phyloP scores from a whole-genome alignment of 176 grass and related monocot species.

The Oryza meridionalis region DNA sequence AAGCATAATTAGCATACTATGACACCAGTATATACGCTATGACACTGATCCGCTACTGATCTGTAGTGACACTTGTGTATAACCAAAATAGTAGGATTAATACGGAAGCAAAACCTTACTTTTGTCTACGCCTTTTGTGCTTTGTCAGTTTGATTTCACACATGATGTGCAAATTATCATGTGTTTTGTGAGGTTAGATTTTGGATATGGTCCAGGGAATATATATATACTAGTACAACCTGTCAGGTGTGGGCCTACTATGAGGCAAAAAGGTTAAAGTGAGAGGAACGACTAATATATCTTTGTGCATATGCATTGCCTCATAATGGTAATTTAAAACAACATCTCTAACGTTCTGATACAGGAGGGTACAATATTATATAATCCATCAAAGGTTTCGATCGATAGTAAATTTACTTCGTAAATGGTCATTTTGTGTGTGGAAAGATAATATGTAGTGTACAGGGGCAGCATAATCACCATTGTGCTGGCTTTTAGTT shows the following conservation, averaged over 20 bases:
- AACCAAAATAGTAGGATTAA: conserved; percentile 48
- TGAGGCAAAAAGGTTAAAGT: conserved; percentile 20
- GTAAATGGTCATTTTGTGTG: not conserved
- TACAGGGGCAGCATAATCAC: not conserved
- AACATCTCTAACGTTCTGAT: not conserved
- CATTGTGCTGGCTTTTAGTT: not conserved
- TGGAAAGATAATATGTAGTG: not conserved
- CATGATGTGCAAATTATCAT: conserved; percentile 27
- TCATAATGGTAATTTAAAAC: conserved; percentile 9
- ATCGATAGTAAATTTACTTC: not conserved
- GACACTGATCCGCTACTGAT: too few species aligned
- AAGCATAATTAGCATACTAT: too few species aligned
- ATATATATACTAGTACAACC: not conserved
- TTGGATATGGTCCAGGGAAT: conserved; percentile 17
- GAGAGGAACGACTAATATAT: not conserved
- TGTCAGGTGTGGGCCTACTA: conserved; percentile 20
- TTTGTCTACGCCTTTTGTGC: conserved; percentile 33
- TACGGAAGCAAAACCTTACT: conserved; percentile 40
- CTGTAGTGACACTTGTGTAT: conserved; percentile 38
- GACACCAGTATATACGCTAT: too few species aligned
- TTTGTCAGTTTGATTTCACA: conserved; percentile 43
- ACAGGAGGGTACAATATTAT: not conserved
- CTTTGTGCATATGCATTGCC: conserved; percentile 21
- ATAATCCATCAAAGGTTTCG: not conserved
- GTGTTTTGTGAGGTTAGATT: conserved; percentile 24